These are phyloP conservation scores for Claviceps paspali DNA, from an alignment of 2,329 filamentous ascomycete genomes.

Conservation along the genomic window DNA sequence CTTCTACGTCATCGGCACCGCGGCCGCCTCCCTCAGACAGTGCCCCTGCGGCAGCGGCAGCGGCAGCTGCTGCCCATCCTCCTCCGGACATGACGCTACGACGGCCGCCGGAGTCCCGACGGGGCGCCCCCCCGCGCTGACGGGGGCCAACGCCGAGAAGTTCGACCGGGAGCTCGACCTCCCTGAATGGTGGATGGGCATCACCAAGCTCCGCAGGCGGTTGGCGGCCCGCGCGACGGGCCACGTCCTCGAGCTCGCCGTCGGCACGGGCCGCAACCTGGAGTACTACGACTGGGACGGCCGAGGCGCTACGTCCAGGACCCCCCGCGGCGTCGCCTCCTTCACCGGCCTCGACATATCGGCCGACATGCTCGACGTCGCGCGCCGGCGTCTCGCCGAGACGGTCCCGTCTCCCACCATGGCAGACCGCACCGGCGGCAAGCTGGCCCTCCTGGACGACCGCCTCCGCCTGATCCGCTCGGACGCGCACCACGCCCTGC, in stretches of 20 bases:
- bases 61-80: background rate
- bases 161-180: constrained; percentile 45
- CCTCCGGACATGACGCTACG: constrained; percentile 18
- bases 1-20: constrained; percentile 28
- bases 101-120: too few species aligned
- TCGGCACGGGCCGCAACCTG: constrained; percentile 48
- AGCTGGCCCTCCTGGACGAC: constrained; percentile 23
- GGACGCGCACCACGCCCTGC: constrained; percentile 31
- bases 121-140: constrained; percentile 32
- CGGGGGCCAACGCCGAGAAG: constrained; percentile 30
- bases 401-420: too few species aligned
- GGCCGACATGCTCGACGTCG: constrained; percentile 42
- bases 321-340: constrained; percentile 28
- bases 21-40: constrained; percentile 19
- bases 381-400: constrained; percentile 37
- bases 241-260: constrained; percentile 46
- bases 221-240: constrained; percentile 34
- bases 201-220: constrained; percentile 32
- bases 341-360: constrained; percentile 50
- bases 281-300: constrained; percentile 41
- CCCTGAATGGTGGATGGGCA: constrained; percentile 41
- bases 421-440: constrained; percentile 19
- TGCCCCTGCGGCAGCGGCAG: constrained; percentile 11
- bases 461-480: constrained; percentile 32
- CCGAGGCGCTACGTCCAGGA: too few species aligned